Percentiles rank a stretch among this genome's conserved stretches.
These are phyloP conservation scores for Phytophthora lateralis DNA, from an alignment of 352 stramenopile species.

Conservation along the genomic window DNA sequence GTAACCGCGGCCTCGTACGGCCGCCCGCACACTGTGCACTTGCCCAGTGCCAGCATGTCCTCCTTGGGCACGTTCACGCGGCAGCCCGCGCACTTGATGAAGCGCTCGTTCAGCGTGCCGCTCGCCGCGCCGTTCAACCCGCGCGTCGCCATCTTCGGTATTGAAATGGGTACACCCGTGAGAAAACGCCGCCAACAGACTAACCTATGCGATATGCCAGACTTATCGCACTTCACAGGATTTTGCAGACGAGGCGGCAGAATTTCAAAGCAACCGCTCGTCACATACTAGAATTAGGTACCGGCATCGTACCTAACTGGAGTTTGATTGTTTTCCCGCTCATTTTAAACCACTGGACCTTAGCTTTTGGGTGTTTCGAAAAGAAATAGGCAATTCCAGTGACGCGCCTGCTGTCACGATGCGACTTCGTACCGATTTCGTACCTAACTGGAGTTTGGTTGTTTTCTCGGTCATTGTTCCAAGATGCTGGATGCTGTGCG, in stretches of 20 bases:
- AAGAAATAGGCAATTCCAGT: no score
- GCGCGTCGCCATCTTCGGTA: constrained; percentile 37
- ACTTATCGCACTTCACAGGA: constrained; percentile 15
- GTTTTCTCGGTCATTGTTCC: no score
- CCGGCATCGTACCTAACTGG: no score
- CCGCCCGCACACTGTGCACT: constrained; percentile 63
- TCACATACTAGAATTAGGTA: no score
- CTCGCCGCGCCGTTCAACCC: constrained; percentile 63
- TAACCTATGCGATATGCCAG: constrained; percentile 12
- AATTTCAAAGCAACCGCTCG: constrained; percentile 26
- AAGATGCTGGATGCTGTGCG: constrained; percentile 53
- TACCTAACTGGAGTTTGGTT: no score
- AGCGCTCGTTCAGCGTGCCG: constrained; percentile 72
- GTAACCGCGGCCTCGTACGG: constrained; percentile 43
- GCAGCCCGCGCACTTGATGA: constrained; percentile 80
- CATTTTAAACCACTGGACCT: no score
- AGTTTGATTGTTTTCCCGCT: no score
- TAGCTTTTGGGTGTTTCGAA: no score
- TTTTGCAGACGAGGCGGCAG: constrained; percentile 8
- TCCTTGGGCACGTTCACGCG: constrained; percentile 83
- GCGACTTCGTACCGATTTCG: no score
- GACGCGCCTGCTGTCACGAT: no score
- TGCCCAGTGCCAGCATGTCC: constrained; percentile 64
- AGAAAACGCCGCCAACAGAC: neutral
- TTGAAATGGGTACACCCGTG: neutral